Evolutionary conservation across 2,329 filamentous ascomycete genomes (phyloP).

Genomic region (Botrytis fabae): DNA sequence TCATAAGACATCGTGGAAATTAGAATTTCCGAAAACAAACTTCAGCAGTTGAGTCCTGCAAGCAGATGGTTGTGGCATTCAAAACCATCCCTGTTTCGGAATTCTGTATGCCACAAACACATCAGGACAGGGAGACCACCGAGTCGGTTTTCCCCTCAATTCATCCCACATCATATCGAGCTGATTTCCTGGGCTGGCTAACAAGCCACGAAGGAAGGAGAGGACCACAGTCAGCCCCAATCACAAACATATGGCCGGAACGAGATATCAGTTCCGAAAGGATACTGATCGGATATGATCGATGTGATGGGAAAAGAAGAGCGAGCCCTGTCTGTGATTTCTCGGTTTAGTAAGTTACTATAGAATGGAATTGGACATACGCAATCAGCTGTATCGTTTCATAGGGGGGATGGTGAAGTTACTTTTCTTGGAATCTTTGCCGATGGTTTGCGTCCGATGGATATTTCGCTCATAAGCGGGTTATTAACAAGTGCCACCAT

Average conservation of each 20-base stretch:
- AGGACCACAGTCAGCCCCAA: not conserved
- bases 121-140: not conserved
- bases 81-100: not conserved
- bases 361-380: not conserved
- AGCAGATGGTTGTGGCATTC: conserved; percentile 11
- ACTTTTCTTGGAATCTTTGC: not conserved
- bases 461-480: not conserved
- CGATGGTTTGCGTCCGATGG: not conserved
- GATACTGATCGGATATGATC: not conserved
- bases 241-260: not conserved
- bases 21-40: not conserved
- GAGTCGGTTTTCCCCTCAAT: not conserved
- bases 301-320: not conserved
- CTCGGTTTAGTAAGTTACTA: not conserved
- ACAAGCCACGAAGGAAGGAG: conserved; percentile 6
- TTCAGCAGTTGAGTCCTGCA: not conserved
- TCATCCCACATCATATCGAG: not conserved
- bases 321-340: not conserved
- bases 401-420: not conserved
- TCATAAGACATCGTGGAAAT: conserved; percentile 6
- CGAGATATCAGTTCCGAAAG: not conserved
- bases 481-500: not conserved
- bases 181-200: not conserved
- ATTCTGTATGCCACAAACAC: not conserved
- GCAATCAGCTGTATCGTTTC: not conserved